These are phyloP conservation scores for Lizanozyma gosingica DNA, from an alignment of 1,139 yeast species.

Conservation along the genomic window DNA sequence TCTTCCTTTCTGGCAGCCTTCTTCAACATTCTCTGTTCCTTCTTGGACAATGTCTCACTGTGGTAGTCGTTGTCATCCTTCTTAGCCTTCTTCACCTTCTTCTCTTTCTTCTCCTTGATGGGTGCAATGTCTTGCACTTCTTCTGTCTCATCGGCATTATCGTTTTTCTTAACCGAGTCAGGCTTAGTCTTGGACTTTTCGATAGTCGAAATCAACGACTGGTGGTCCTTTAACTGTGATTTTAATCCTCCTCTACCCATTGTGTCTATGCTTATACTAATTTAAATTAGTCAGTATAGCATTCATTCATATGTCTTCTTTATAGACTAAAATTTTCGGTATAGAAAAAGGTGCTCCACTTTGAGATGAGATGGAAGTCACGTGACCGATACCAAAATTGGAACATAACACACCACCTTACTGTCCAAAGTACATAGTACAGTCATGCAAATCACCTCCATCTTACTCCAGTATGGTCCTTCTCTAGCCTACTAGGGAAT, in stretches of 20 bases:
- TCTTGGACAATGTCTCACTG: slow-evolving; percentile 45
- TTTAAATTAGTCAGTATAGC: no score
- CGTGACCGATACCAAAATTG: neutral
- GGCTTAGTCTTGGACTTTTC: neutral
- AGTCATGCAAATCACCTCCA: no score
- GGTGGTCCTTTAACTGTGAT: neutral
- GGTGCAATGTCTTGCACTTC: neutral
- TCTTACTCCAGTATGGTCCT: neutral
- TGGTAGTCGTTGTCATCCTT: slow-evolving; percentile 29
- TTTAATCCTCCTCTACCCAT: neutral
- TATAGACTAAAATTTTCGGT: neutral
- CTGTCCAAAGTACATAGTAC: no score
- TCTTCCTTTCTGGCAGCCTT: slow-evolving; percentile 27
- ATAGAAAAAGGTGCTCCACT: neutral
- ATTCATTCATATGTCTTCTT: no score
- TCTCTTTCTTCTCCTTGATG: neutral
- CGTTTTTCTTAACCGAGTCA: neutral
- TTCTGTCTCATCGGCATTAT: neutral
- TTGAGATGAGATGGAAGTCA: neutral
- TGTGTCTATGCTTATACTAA: neutral
- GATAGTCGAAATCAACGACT: neutral
- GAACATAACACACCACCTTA: no score
- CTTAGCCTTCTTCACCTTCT: slow-evolving; percentile 3
- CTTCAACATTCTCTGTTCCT: slow-evolving; percentile 56
- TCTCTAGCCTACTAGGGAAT: neutral